phyloP scores from a whole-genome alignment of 2,329 filamentous ascomycete species.

The Madurella mycetomatis region DNA sequence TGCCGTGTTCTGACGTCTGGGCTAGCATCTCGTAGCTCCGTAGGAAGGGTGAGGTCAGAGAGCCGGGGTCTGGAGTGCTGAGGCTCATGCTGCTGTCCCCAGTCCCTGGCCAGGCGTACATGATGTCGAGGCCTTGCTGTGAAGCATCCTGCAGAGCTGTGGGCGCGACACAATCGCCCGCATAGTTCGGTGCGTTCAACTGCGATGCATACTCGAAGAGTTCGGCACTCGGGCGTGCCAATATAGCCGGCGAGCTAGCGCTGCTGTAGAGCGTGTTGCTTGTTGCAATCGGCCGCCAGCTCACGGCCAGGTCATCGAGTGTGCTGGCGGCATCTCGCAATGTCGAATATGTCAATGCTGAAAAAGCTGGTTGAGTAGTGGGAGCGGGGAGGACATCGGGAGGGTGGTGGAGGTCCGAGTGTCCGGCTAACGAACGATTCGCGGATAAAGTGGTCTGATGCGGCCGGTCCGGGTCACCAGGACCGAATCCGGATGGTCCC shows the following conservation, averaged over 20 bases:
- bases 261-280: slow-evolving; percentile 1
- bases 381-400: not conserved
- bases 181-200: slow-evolving; percentile 2
- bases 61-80: not conserved
- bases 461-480: slow-evolving; percentile 1
- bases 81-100: slow-evolving; percentile 3
- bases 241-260: slow-evolving; percentile 6
- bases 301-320: not conserved
- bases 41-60: slow-evolving; percentile 1
- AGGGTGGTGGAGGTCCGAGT: not conserved
- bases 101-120: not conserved
- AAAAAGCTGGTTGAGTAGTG: slow-evolving; percentile 1
- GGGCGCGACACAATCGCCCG: slow-evolving; percentile 10
- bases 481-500: not conserved
- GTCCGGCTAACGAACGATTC: not conserved
- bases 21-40: not conserved
- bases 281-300: not conserved
- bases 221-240: slow-evolving; percentile 2
- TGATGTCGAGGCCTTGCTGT: not conserved
- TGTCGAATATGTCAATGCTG: not conserved
- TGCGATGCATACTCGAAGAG: slow-evolving; percentile 7
- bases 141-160: slow-evolving; percentile 1
- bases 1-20: not conserved
- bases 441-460: slow-evolving; percentile 8
- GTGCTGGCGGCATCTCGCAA: not conserved